These are phyloP conservation scores for Entonaema liquescens DNA, from an alignment of 495 filamentous ascomycete species.

Conservation along the genomic window DNA sequence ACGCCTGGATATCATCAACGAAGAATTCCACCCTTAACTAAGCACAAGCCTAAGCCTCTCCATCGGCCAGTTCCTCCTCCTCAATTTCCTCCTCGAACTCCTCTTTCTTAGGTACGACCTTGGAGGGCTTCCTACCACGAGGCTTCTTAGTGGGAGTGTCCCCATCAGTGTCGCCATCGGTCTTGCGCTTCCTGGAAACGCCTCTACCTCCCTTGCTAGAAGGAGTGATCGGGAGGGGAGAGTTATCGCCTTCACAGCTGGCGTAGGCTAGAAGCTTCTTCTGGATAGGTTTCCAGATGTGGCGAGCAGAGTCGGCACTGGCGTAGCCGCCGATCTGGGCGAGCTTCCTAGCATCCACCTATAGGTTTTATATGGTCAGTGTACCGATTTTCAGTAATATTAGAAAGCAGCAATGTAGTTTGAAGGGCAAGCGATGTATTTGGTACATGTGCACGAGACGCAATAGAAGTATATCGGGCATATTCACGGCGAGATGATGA, in stretches of 20 bases:
- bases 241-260: neutral
- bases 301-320: conserved; percentile 30
- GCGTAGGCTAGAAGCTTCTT: conserved; percentile 16
- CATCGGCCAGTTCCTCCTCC: neutral
- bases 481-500: neutral
- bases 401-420: neutral
- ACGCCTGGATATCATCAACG: neutral
- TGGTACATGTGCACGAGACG: neutral
- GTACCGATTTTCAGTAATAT: neutral
- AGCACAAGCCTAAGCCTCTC: conserved; percentile 7
- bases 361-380: neutral
- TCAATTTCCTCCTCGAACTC: neutral
- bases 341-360: conserved; percentile 33
- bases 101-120: conserved; percentile 10
- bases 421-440: neutral
- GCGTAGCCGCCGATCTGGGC: conserved; percentile 15
- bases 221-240: neutral
- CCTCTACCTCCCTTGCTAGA: neutral
- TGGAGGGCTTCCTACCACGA: conserved; percentile 5
- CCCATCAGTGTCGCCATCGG: neutral
- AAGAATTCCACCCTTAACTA: neutral
- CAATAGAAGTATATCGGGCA: neutral
- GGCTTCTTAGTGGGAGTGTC: conserved; percentile 18
- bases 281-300: conserved; percentile 27
- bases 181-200: conserved; percentile 22